Evolutionary conservation across 2,329 filamentous ascomycete species (phyloP), one percentile per base, ranked within the genome.

Genomic region (Fusarium sulawesiense): DNA sequence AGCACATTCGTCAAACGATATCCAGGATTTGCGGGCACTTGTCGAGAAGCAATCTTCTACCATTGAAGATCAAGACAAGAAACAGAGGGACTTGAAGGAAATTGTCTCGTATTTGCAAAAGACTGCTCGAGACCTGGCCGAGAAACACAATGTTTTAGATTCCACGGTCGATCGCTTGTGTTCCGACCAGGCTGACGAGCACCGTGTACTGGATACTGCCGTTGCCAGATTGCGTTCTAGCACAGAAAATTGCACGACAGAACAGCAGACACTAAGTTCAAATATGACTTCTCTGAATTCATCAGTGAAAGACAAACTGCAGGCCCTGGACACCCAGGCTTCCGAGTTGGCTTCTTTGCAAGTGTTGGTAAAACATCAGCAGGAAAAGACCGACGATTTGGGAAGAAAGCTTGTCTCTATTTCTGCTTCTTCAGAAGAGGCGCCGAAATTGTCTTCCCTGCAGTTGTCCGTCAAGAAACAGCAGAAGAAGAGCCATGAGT

Each of bases 11-110:
- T 25, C 10, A 25, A 54, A 54, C n/a, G 50, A 58, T 29, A 45
- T 18, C 11, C 45, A 47, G 20, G 7, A 34, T 18, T 18, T 46
- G 25, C 46, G 47, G 25, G 46, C n/a, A 14, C 32, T 47, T 18
- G 18, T 57, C 12, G 47, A 54, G 11, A 16, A 44, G 12, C 56
- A 66, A 16, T 51, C 49, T 32, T 54, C 16, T 30, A 18, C 13
- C 11, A 44, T 66, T 21, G 53, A 57, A 40, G 46, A 63, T 14
- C 62, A 69, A 7, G 21, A 32, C 16, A 48, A 32, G n/a, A 71
- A 53, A 30, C 59, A 68, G 25, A 55, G 44, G 12, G 59, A 59
- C 11, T 23, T 68, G 18, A 23, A 30, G 27, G 41, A 48, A 14
- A 32, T 41, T 18, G 12, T 68, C 11, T 41, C 51, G 10, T 49